Percentiles rank a stretch among this genome's conserved stretches.
Conservation (phyloP, 108 stramenopile genomes). For the Ochromonas danica region DNA sequence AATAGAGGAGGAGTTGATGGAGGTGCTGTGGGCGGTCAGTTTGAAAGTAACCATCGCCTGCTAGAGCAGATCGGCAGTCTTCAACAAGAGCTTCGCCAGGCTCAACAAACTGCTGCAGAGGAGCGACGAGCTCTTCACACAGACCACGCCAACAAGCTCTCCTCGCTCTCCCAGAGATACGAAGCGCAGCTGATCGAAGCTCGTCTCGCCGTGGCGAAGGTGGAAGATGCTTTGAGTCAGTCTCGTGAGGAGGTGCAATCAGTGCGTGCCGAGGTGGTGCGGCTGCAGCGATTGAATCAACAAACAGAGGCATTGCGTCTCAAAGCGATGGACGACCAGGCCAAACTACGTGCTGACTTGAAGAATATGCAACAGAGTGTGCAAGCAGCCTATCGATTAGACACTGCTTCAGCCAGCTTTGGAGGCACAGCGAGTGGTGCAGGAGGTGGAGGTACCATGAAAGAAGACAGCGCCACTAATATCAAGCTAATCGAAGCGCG, state of each 20-base stretch:
- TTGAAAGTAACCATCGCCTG: not conserved
- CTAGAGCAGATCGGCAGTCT: not conserved
- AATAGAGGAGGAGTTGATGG: too few species aligned
- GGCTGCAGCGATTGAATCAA: too few species aligned
- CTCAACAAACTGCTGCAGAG: not conserved
- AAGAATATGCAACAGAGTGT: constrained; percentile 17
- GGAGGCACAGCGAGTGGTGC: not conserved
- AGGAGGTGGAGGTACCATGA: not conserved
- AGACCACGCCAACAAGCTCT: not conserved
- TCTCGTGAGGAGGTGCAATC: too few species aligned
- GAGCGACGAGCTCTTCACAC: not conserved
- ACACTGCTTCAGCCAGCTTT: not conserved
- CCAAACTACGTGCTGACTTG: not conserved
- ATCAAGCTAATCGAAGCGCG: not conserved
- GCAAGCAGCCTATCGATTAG: not conserved
- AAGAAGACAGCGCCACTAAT: not conserved
- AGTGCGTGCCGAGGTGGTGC: too few species aligned
- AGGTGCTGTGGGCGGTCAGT: too few species aligned
- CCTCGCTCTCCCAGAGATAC: too few species aligned
- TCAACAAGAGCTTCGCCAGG: not conserved
- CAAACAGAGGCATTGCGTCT: not conserved
- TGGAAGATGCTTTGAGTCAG: too few species aligned
- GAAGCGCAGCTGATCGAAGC: too few species aligned
- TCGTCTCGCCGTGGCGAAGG: too few species aligned
- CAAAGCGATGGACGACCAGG: not conserved